These are phyloP conservation scores for Typha latifolia DNA, from an alignment of 176 grass and related monocot species.

Conservation along the genomic window DNA sequence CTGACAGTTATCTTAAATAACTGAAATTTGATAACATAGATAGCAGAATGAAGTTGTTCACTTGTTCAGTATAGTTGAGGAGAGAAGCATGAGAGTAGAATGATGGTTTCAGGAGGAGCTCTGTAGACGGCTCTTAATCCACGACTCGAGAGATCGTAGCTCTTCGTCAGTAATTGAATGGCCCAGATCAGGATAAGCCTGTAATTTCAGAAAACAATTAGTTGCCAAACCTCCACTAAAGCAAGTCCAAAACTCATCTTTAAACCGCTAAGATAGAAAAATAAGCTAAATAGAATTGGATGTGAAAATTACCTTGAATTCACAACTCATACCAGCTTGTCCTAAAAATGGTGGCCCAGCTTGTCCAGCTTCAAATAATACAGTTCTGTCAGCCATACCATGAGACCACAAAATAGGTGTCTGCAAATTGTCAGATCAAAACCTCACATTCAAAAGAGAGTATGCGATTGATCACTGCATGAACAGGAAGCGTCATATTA, in stretches of 20 bases:
- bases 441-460: no score
- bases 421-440: slow-evolving; percentile 25
- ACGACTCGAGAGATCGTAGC: slow-evolving; percentile 45
- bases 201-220: slow-evolving; percentile 7
- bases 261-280: background rate
- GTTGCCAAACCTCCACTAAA: background rate
- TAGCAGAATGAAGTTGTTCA: no score
- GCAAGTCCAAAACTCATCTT: background rate
- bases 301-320: slow-evolving; percentile 64
- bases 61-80: background rate
- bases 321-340: slow-evolving; percentile 47
- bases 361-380: slow-evolving; percentile 80
- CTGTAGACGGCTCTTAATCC: slow-evolving; percentile 59
- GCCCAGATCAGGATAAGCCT: slow-evolving; percentile 76
- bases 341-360: slow-evolving; percentile 71
- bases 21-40: no score
- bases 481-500: background rate
- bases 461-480: background rate
- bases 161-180: slow-evolving; percentile 68
- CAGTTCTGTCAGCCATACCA: slow-evolving; percentile 56
- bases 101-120: slow-evolving; percentile 23
- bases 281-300: no score
- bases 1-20: no score
- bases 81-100: background rate
- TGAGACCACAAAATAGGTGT: slow-evolving; percentile 86